Percentiles rank a stretch among this genome's conserved stretches.
Evolutionary conservation across 2,329 filamentous ascomycete species (phyloP).

Genomic region (Venturia carpophila): DNA sequence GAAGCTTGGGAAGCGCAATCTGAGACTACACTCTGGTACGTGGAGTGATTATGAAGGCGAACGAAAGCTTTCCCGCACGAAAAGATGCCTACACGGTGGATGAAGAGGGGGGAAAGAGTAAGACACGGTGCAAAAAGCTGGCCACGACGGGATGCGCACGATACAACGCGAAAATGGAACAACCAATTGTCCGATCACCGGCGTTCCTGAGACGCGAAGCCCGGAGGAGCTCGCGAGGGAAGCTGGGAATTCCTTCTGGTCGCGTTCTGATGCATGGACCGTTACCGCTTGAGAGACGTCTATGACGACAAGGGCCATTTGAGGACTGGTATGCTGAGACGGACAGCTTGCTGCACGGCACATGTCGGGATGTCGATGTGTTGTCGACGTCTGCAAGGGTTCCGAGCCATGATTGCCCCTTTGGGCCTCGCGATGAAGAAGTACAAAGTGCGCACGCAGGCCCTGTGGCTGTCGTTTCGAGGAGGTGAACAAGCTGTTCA

Average conservation of each 20-base stretch:
- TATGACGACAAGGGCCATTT: conserved; percentile 11
- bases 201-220: conserved; percentile 12
- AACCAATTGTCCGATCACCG: conserved; percentile 1
- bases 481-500: too few species aligned
- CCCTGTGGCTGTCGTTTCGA: too few species aligned
- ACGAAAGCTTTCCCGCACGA: background rate
- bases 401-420: background rate
- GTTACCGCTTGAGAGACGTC: background rate
- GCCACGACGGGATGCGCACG: background rate
- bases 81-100: background rate
- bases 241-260: background rate
- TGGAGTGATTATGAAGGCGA: background rate
- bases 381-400: background rate
- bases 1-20: background rate
- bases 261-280: conserved; percentile 10
- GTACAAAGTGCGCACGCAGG: background rate
- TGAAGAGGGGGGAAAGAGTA: background rate
- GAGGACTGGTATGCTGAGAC: background rate
- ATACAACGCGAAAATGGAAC: background rate
- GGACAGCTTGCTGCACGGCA: background rate
- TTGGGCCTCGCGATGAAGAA: conserved; percentile 1
- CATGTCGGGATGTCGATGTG: background rate
- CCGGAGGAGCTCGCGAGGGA: background rate
- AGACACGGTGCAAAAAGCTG: background rate
- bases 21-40: background rate